Percentiles rank a stretch among this genome's conserved stretches.
phyloP scores from a whole-genome alignment of 2,329 filamentous ascomycete species.

The Alternaria dauci region DNA sequence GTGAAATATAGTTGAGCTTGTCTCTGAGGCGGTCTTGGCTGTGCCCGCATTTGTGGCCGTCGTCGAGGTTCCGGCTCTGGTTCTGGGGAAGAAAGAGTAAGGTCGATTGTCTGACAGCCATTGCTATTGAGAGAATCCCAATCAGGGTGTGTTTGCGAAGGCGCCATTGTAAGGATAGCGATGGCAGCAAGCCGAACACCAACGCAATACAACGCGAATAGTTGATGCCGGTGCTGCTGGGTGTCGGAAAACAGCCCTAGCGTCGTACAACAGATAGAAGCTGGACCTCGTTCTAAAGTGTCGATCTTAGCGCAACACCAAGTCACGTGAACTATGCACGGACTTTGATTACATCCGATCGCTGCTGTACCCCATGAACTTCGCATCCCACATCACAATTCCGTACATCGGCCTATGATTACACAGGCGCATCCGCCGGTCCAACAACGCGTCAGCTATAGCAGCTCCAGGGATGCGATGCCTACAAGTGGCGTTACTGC shows the following conservation, averaged over 20 bases:
- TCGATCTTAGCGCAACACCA: conserved; percentile 10
- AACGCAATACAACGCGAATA: not conserved
- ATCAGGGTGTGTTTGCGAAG: conserved; percentile 2
- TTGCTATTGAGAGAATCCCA: not conserved
- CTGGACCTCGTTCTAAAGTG: not conserved
- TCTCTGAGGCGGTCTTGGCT: conserved; percentile 7
- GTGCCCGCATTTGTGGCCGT: conserved; percentile 7
- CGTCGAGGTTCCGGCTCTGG: conserved; percentile 18
- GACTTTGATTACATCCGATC: not conserved
- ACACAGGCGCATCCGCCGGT: not conserved
- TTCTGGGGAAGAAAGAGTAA: conserved; percentile 38
- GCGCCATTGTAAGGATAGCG: conserved; percentile 9
- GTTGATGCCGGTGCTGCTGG: not conserved
- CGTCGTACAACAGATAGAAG: conserved; percentile 1
- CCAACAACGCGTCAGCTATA: not conserved
- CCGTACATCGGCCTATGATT: not conserved
- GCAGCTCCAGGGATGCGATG: not conserved
- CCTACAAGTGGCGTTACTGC: not conserved
- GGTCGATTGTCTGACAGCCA: conserved; percentile 32
- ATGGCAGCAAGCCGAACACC: not conserved
- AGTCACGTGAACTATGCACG: conserved; percentile 6
- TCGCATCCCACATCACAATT: not conserved
- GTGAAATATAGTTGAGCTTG: conserved; percentile 24
- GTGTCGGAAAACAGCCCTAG: not conserved
- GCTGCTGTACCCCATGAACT: not conserved